Percentiles rank a stretch among this genome's conserved stretches.
These are phyloP conservation scores for Garcileccinum viscosum DNA, from an alignment of 1,284 basidiomycete genomes.

Conservation along the genomic window DNA sequence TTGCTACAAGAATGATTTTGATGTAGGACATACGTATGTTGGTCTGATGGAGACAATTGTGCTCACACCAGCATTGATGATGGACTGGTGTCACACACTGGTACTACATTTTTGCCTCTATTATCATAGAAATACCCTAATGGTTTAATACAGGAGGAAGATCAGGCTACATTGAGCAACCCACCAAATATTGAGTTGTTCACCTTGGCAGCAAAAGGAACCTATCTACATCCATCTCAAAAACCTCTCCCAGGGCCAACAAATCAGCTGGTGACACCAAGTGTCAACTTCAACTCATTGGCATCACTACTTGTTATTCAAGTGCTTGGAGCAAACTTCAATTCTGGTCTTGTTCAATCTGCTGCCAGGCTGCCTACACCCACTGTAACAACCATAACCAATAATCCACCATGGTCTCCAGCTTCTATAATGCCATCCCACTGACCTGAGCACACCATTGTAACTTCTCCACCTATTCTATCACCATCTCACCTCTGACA, in stretches of 20 bases:
- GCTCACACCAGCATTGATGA: not conserved
- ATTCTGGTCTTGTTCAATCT: not conserved
- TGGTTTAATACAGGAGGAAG: conserved; percentile 4
- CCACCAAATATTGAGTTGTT: conserved; percentile 1
- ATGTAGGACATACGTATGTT: not conserved
- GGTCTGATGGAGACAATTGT: not conserved
- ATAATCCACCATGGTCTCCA: too few species aligned
- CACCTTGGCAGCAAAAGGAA: not conserved
- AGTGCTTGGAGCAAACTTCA: not conserved
- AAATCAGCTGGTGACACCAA: not conserved
- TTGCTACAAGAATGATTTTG: conserved; percentile 1
- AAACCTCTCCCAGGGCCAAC: not conserved
- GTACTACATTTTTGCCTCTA: not conserved
- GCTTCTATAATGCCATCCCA: not conserved
- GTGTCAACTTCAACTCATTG: not conserved
- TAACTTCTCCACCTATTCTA: too few species aligned
- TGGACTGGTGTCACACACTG: not conserved
- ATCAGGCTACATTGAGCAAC: not conserved
- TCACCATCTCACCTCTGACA: not conserved
- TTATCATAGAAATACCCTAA: not conserved
- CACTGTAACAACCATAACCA: not conserved
- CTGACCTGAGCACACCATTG: too few species aligned
- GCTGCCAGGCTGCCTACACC: not conserved
- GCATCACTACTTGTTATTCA: too few species aligned
- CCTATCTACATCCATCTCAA: not conserved